Evolutionary conservation across 2,329 filamentous ascomycete genomes (phyloP).

Genomic region (Ceratocystis cacaofunesta): DNA sequence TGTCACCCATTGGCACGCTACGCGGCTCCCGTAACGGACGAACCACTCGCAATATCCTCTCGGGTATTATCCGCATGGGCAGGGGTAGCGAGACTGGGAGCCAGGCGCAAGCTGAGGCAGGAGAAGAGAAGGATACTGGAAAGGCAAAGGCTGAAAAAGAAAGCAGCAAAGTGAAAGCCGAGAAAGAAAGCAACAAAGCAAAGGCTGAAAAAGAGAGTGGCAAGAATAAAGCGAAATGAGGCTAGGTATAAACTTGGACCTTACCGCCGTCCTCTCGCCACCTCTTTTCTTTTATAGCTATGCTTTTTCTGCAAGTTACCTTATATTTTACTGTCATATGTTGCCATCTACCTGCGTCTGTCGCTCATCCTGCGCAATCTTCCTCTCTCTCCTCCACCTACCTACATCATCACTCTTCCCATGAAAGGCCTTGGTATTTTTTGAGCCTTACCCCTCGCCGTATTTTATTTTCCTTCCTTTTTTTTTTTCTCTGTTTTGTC

Average conservation of each 20-base stretch:
- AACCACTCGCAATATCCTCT: slow-evolving; percentile 29
- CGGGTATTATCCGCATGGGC: slow-evolving; percentile 32
- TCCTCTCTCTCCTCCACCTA: slow-evolving; percentile 7
- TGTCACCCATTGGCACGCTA: slow-evolving; percentile 20
- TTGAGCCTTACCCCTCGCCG: not conserved
- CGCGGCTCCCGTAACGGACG: slow-evolving; percentile 25
- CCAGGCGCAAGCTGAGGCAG: not conserved
- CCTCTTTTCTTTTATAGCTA: slow-evolving; percentile 13
- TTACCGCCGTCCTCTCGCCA: not conserved
- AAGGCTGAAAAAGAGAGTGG: not conserved
- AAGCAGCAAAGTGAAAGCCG: too few species aligned
- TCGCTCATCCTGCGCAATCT: slow-evolving; percentile 9
- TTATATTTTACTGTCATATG: not conserved
- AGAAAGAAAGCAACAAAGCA: not conserved
- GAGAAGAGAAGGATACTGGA: not conserved
- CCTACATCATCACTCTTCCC: too few species aligned
- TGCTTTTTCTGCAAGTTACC: not conserved
- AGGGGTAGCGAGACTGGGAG: slow-evolving; percentile 25
- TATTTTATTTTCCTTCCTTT: not conserved
- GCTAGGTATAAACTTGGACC: not conserved
- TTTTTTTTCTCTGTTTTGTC: not conserved
- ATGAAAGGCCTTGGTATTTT: not conserved
- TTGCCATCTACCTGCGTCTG: slow-evolving; percentile 9
- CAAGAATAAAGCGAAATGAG: not conserved
- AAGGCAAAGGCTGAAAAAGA: not conserved